These are phyloP conservation scores for Cercospora zeae-maydis DNA, from an alignment of 2,329 filamentous ascomycete genomes.

Conservation along the genomic window DNA sequence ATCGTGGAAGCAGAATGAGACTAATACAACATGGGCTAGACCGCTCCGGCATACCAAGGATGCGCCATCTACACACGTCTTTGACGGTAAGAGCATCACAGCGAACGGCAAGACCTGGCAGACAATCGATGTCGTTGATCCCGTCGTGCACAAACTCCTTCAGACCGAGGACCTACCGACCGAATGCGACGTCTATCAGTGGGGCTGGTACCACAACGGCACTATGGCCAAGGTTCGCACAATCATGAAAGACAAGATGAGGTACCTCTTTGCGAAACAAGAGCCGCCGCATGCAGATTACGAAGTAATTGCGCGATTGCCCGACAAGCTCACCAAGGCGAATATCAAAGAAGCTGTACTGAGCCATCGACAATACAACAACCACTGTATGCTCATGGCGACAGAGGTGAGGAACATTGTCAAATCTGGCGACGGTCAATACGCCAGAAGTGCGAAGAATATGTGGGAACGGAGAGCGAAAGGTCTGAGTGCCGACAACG, in stretches of 20 bases:
- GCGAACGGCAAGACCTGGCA: conserved; percentile 91
- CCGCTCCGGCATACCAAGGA: conserved; percentile 21
- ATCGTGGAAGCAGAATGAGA: conserved; percentile 11
- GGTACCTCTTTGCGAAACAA: conserved; percentile 39
- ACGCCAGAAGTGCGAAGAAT: conserved; percentile 7
- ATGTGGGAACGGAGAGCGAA: conserved; percentile 17
- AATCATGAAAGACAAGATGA: conserved; percentile 83
- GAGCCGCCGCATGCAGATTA: conserved; percentile 33
- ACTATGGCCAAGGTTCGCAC: conserved; percentile 79
- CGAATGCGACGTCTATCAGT: conserved; percentile 50
- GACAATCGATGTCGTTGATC: conserved; percentile 85
- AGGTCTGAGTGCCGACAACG: conserved; percentile 17
- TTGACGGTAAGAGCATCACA: conserved; percentile 72
- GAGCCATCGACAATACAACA: conserved; percentile 2
- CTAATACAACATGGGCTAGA: conserved; percentile 19
- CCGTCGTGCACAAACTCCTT: conserved; percentile 64
- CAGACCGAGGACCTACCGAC: conserved; percentile 53
- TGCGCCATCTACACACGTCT: conserved; percentile 63
- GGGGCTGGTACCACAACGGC: conserved; percentile 83
- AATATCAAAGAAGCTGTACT: conserved; percentile 20
- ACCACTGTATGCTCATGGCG: conserved; percentile 10
- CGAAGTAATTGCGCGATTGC: conserved; percentile 20
- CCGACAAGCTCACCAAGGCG: conserved; percentile 20
- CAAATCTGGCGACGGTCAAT: conserved; percentile 11
- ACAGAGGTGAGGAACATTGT: conserved; percentile 15